These are phyloP conservation scores for Trametes maxima DNA, from an alignment of 768 basidiomycete genomes.

Conservation along the genomic window DNA sequence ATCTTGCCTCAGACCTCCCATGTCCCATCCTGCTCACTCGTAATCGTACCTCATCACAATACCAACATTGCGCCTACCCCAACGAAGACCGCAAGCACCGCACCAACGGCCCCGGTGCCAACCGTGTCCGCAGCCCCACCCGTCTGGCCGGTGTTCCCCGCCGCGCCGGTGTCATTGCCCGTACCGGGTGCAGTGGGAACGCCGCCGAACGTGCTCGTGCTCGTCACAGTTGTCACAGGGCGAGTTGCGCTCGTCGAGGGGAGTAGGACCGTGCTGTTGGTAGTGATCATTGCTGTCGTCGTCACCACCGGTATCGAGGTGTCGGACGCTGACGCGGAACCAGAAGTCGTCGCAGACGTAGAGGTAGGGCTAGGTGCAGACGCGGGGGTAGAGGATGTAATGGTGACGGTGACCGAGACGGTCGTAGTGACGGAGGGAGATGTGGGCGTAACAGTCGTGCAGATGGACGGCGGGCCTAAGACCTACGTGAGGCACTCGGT, in stretches of 20 bases:
- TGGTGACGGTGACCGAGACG: constrained; percentile 14
- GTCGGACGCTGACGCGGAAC: background rate
- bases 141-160: background rate
- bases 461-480: constrained; percentile 1
- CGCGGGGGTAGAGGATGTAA: background rate
- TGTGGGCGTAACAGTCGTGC: constrained; percentile 4
- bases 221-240: constrained; percentile 8
- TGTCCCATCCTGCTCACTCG: background rate
- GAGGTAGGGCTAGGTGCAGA: background rate
- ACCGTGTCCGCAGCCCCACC: background rate
- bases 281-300: constrained; percentile 4
- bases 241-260: constrained; percentile 2
- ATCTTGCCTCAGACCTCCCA: background rate
- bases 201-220: constrained; percentile 13
- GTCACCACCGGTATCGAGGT: constrained; percentile 8
- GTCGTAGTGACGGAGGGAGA: background rate
- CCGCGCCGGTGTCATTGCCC: background rate
- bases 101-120: background rate
- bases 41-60: background rate
- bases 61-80: background rate
- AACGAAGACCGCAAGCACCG: background rate
- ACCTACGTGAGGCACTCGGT: background rate
- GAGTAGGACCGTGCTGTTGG: constrained; percentile 6
- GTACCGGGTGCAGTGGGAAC: background rate
- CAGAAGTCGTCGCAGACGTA: background rate